A percentile compares a stretch with the other conserved stretches of the same genome.
These are phyloP conservation scores for Pseudozyma thailandica DNA, from an alignment of 1,284 basidiomycete genomes.

Conservation along the genomic window DNA sequence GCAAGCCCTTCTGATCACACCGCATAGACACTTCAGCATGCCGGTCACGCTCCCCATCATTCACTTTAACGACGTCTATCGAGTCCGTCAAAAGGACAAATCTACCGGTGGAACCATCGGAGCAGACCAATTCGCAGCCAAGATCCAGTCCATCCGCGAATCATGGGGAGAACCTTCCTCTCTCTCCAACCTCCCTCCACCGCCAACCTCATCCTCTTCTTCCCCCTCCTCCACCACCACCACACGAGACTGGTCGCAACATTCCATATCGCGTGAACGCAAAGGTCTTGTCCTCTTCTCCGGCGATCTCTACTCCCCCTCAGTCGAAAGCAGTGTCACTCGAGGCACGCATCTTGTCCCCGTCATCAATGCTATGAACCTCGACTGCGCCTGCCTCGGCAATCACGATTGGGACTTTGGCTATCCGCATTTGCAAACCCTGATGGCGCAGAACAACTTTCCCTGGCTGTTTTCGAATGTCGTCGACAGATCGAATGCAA, in stretches of 20 bases:
- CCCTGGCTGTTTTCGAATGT: slow-evolving; percentile 45
- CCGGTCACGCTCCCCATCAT: slow-evolving; percentile 51
- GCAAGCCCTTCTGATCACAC: no score
- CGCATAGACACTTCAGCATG: slow-evolving; percentile 15
- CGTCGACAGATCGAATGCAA: slow-evolving; percentile 79
- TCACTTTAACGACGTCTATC: slow-evolving; percentile 63
- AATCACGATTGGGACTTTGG: slow-evolving; percentile 58
- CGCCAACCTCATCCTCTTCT: not conserved
- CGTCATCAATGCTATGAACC: slow-evolving; percentile 49
- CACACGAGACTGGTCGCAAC: slow-evolving; percentile 31
- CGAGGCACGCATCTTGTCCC: slow-evolving; percentile 89
- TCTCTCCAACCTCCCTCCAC: slow-evolving; percentile 22
- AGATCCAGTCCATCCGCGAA: slow-evolving; percentile 54
- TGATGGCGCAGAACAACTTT: slow-evolving; percentile 41
- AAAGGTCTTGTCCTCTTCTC: slow-evolving; percentile 83
- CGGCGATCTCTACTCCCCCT: slow-evolving; percentile 79
- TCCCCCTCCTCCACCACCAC: slow-evolving; percentile 8
- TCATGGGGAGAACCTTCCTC: slow-evolving; percentile 50
- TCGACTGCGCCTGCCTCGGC: slow-evolving; percentile 73
- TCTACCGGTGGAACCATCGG: slow-evolving; percentile 37
- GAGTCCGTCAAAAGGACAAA: slow-evolving; percentile 52
- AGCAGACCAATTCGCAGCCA: slow-evolving; percentile 70
- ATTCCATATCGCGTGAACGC: slow-evolving; percentile 25
- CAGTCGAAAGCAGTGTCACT: slow-evolving; percentile 85
- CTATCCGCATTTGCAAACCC: slow-evolving; percentile 38